Evolutionary conservation across 495 filamentous ascomycete species (phyloP).

Genomic region (Penicillium salamii): DNA sequence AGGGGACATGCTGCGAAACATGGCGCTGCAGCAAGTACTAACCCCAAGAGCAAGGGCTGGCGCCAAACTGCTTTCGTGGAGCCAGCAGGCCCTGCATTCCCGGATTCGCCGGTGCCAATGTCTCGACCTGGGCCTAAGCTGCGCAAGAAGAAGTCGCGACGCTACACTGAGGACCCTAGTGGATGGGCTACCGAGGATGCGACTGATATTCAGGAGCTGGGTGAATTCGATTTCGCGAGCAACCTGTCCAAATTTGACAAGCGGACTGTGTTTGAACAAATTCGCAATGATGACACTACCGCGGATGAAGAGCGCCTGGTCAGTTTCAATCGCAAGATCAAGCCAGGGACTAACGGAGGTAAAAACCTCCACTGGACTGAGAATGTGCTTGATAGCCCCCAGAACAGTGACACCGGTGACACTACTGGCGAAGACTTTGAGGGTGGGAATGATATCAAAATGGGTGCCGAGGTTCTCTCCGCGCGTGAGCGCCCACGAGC

Average conservation of each 20-base stretch:
- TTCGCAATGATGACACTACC: constrained; percentile 80
- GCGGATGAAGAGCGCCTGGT: constrained; percentile 88
- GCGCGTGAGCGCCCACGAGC: constrained; percentile 52
- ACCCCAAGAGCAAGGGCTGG: constrained; percentile 67
- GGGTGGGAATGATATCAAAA: constrained; percentile 53
- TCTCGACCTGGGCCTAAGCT: constrained; percentile 32
- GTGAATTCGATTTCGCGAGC: constrained; percentile 88
- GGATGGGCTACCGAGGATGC: constrained; percentile 97
- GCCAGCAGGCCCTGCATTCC: constrained; percentile 28
- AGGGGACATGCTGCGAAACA: constrained; percentile 27
- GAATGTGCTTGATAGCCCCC: constrained; percentile 75
- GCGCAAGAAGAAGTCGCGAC: constrained; percentile 54
- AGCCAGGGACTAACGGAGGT: constrained; percentile 74
- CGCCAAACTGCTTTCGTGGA: constrained; percentile 77
- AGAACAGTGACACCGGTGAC: constrained; percentile 70
- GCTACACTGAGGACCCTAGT: constrained; percentile 62
- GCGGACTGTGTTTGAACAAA: constrained; percentile 79
- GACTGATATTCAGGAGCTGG: constrained; percentile 92
- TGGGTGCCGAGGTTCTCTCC: constrained; percentile 53
- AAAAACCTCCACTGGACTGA: constrained; percentile 92
- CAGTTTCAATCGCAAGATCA: constrained; percentile 76
- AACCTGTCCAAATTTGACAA: constrained; percentile 95
- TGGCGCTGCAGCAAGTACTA: constrained; percentile 35
- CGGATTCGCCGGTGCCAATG: constrained; percentile 21
- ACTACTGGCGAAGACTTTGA: constrained; percentile 64